These are phyloP conservation scores for Salvia rosmarinus DNA, from an alignment of 257 asterid species.

Conservation along the genomic window DNA sequence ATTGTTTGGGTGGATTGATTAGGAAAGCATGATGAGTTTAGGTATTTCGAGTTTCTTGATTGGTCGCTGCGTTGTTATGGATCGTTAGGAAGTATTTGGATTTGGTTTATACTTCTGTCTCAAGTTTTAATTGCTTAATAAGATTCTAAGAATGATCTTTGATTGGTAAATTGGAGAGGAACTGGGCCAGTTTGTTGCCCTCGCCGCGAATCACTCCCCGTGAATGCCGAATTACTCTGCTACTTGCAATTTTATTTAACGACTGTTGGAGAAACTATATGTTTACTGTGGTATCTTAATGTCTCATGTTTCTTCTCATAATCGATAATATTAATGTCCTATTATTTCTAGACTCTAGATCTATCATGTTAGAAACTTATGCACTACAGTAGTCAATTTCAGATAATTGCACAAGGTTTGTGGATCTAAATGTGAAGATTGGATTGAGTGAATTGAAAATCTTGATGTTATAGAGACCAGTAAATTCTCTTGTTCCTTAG, in stretches of 20 bases:
- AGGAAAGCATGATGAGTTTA: not conserved
- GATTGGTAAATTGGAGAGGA: conserved; percentile 10
- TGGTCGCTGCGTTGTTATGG: not conserved
- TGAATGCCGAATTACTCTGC: not conserved
- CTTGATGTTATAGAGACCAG: not conserved
- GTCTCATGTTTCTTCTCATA: not conserved
- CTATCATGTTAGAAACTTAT: conserved; percentile 5
- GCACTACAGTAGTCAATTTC: too few species aligned
- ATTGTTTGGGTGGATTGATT: conserved; percentile 18
- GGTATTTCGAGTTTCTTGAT: not conserved
- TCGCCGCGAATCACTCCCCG: not conserved
- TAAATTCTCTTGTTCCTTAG: not conserved
- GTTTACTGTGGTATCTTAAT: not conserved
- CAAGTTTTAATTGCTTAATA: not conserved
- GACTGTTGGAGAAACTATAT: not conserved
- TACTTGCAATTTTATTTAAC: not conserved
- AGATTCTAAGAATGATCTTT: not conserved
- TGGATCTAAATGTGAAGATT: conserved; percentile 3
- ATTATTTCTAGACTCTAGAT: not conserved
- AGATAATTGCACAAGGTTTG: not conserved
- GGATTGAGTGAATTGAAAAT: not conserved
- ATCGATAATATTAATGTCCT: not conserved
- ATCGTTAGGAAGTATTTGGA: not conserved
- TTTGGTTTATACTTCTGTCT: not conserved
- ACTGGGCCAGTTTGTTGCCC: not conserved